phyloP scores from a whole-genome alignment of 2,329 filamentous ascomycete genomes.

The Boeremia lycopersici region DNA sequence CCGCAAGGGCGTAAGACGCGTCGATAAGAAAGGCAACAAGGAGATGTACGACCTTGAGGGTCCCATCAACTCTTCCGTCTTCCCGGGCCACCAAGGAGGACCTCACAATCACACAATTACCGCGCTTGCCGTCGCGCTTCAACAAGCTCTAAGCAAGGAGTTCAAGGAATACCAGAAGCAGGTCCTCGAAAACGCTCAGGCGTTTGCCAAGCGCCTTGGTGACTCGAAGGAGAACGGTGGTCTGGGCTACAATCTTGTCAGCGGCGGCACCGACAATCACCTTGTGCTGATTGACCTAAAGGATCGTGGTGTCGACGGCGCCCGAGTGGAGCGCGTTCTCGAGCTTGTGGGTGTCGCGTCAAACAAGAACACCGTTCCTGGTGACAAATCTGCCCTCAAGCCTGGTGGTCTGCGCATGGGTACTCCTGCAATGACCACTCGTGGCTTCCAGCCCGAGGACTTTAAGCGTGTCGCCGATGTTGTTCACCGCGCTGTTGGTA shows the following conservation, averaged over 20 bases:
- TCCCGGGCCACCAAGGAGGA: constrained; percentile 97
- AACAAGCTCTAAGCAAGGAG: constrained; percentile 88
- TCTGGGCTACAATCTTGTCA: constrained; percentile 91
- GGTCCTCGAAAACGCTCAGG: constrained; percentile 91
- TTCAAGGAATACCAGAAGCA: constrained; percentile 95
- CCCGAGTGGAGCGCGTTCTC: constrained; percentile 91
- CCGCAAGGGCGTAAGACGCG: constrained; percentile 92
- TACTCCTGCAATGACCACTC: constrained; percentile 94
- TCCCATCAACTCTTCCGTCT: constrained; percentile 98
- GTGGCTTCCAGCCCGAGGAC: constrained; percentile 90
- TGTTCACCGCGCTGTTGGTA: constrained; percentile 49
- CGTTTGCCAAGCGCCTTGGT: constrained; percentile 72
- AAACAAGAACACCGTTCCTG: constrained; percentile 99
- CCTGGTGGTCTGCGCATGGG: constrained; percentile 95
- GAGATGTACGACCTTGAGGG: constrained; percentile 93
- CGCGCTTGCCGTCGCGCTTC: constrained; percentile 89
- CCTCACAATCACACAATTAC: constrained; percentile 99
- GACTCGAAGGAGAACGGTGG: constrained; percentile 73
- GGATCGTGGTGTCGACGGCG: constrained; percentile 84
- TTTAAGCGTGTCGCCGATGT: constrained; percentile 70
- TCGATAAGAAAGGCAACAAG: constrained; percentile 89
- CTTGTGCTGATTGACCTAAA: constrained; percentile 96
- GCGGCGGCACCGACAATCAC: constrained; percentile 95
- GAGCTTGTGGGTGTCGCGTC: constrained; percentile 98
- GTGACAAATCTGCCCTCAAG: constrained; percentile 95